Base-by-base conservation (phyloP, 306 rosid species). In the Castanea mollissima region DNA sequence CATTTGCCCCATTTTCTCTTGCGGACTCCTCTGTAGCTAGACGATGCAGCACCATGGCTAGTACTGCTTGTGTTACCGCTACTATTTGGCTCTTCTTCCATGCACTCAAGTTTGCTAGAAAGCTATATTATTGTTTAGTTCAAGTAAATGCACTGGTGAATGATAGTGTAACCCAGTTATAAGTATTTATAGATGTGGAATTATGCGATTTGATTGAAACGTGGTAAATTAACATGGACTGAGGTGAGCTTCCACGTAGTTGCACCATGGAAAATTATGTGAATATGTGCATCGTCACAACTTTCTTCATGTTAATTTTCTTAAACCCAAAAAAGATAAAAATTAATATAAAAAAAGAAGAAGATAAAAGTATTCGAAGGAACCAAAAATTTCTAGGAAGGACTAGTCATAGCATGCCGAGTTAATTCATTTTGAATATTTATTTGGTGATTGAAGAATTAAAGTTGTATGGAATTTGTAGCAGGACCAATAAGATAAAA, bases 1-100 rank as follows among this genome's bases (percentile, higher is more conserved):
- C 97, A 94, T 78, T 94, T 94, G 0, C 99, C 99, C 99, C 99
- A 94, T 86, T 94, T 94, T 2, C 98, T 76, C 94, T 92, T 94
- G 21, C 98, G 89, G 2, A 94, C 98, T 6, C 98, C 98, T 69
- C 94, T 84, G 57, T 94, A 94, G 65, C 70, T 73, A 4, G 98
- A 92, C 29, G 86, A 44, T 3, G 97, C 88, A 19, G 86, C 74
- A 5, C 97, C 90, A 15, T 5, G 23, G 49, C 75, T 73, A 15
- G 4, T 73, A 38, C 44, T 38, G 44, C 44, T 38, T 38, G 44
- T 38, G 44, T 38, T 38, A 38, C 44, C 44, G 29, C 41, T 34
- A 77, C 74, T 44, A 76, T 56, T 80, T 32, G 90, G 75, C 77
- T 87, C 87, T 71, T 70, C 83, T 63, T 85, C 83, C 87, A 85